These are phyloP conservation scores for Lachnellula occidentalis DNA, from an alignment of 2,329 filamentous ascomycete genomes.

Conservation along the genomic window DNA sequence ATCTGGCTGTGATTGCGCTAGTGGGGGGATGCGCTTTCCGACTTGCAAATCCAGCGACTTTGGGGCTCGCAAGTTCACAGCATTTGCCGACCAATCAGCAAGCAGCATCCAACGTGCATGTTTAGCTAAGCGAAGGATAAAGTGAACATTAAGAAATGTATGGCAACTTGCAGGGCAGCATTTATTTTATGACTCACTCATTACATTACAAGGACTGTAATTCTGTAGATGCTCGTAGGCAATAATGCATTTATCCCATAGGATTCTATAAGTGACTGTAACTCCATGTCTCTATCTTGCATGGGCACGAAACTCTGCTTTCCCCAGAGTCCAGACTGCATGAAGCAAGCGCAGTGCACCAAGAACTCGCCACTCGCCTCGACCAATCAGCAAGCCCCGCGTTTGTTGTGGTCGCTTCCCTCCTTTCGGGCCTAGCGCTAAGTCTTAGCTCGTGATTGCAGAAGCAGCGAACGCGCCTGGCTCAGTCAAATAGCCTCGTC, in stretches of 20 bases:
- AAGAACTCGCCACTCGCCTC: not conserved
- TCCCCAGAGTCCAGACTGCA: not conserved
- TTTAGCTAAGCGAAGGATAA: not conserved
- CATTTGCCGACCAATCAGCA: conserved; percentile 17
- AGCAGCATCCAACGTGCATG: not conserved
- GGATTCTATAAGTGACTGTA: not conserved
- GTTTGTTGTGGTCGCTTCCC: conserved; percentile 12
- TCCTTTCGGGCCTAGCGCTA: conserved; percentile 16
- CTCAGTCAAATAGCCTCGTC: conserved; percentile 21
- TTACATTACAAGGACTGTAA: no score
- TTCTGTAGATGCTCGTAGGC: no score
- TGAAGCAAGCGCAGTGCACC: not conserved
- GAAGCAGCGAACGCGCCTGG: conserved; percentile 20
- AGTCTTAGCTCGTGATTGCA: conserved; percentile 21
- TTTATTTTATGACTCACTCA: no score
- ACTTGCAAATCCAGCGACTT: not conserved
- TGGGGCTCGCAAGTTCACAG: conserved; percentile 5
- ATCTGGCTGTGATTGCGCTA: conserved; percentile 16
- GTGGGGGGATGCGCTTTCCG: conserved; percentile 13
- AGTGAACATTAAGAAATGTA: not conserved
- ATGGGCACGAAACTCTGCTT: not conserved
- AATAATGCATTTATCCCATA: no score
- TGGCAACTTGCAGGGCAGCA: not conserved
- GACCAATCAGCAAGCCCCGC: conserved; percentile 9
- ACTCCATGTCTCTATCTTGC: not conserved